Percentiles rank a stretch among this genome's conserved stretches.
Conservation (phyloP, 805 yeast genomes). For the Cyberlindnera mycetangii region DNA sequence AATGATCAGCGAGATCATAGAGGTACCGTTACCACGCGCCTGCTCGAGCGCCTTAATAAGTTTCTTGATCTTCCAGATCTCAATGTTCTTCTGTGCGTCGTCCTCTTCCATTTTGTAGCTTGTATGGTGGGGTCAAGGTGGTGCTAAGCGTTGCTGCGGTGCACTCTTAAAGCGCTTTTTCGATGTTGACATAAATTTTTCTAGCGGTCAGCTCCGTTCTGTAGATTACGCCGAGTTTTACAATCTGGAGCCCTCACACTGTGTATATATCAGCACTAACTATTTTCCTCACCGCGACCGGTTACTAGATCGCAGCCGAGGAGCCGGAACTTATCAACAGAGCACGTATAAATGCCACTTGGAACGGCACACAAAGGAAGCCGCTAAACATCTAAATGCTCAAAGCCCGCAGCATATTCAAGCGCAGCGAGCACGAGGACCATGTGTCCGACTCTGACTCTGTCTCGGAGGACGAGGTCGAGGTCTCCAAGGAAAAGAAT, state of each 20-base stretch:
- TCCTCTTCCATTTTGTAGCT: constrained; percentile 34
- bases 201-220: background rate
- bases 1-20: constrained; percentile 94
- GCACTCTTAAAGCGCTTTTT: background rate
- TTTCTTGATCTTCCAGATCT: constrained; percentile 98
- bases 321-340: background rate
- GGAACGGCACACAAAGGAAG: background rate
- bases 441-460: constrained; percentile 39
- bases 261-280: constrained; percentile 15
- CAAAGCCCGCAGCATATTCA: constrained; percentile 27
- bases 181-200: constrained; percentile 6
- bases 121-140: background rate
- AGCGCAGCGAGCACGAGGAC: constrained; percentile 16
- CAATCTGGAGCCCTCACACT: background rate
- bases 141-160: background rate
- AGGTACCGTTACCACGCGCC: constrained; percentile 98
- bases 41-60: constrained; percentile 80
- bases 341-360: background rate
- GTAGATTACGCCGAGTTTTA: constrained; percentile 6
- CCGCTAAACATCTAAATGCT: background rate
- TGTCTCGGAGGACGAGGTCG: constrained; percentile 44
- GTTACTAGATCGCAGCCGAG: background rate
- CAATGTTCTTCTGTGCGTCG: constrained; percentile 94
- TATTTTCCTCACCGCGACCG: background rate
- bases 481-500: constrained; percentile 41